phyloP scores from a whole-genome alignment of 805 yeast species.

The Starmerella gropengiesseri region DNA sequence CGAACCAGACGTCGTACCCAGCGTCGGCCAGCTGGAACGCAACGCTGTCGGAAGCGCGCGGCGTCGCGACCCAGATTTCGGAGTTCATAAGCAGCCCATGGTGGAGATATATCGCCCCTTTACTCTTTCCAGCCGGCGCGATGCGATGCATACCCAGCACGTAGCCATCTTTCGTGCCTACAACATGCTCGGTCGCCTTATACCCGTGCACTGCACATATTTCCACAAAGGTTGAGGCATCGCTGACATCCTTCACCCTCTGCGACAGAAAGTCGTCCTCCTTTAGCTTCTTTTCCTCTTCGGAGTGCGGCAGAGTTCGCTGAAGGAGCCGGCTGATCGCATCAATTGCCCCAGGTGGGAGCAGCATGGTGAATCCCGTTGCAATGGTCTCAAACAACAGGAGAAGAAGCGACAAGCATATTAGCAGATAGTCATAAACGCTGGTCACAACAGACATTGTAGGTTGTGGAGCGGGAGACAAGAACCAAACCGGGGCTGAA shows the following conservation, averaged over 20 bases:
- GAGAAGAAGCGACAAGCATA: conserved; percentile 19
- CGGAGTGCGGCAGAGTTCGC: conserved; percentile 13
- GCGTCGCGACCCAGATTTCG: conserved; percentile 61
- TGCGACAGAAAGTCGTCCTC: conserved; percentile 7
- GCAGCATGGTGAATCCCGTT: conserved; percentile 20
- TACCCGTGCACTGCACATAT: conserved; percentile 63
- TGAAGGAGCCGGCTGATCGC: conserved; percentile 12
- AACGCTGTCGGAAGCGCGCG: conserved; percentile 41
- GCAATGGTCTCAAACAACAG: conserved; percentile 21
- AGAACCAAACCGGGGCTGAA: too few relatives aligned
- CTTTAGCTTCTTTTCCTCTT: conserved; percentile 12
- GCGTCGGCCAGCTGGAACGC: conserved; percentile 69
- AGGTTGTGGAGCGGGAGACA: neutral
- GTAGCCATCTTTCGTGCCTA: conserved; percentile 67
- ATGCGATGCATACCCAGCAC: conserved; percentile 65
- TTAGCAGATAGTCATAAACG: conserved; percentile 16
- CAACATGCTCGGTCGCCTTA: conserved; percentile 62
- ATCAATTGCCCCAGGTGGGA: conserved; percentile 20
- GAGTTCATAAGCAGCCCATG: conserved; percentile 87
- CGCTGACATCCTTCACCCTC: conserved; percentile 11
- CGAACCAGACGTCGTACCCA: conserved; percentile 91
- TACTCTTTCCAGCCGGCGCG: conserved; percentile 2
- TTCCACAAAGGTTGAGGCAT: conserved; percentile 38
- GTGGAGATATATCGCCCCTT: conserved; percentile 63
- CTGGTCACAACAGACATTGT: conserved; percentile 1